Percentiles rank a stretch among this genome's conserved stretches.
Conservation (phyloP, 2,329 filamentous ascomycete genomes). For the Colletotrichum sp. region DNA sequence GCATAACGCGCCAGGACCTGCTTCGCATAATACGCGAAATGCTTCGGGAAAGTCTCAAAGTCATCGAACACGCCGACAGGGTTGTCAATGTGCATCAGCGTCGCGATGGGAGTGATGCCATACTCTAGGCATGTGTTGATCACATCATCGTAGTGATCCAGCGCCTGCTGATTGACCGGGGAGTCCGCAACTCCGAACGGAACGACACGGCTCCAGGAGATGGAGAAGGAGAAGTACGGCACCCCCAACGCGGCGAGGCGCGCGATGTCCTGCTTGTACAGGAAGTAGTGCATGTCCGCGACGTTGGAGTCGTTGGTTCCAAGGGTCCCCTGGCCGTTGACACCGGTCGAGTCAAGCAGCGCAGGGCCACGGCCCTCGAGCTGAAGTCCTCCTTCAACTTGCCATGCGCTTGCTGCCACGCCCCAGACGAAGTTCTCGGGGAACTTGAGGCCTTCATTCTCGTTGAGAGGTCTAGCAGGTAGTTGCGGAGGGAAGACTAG, state of each 20-base stretch:
- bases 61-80: conserved; percentile 32
- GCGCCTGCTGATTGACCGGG: conserved; percentile 54
- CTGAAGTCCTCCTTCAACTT: conserved; percentile 51
- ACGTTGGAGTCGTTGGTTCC: conserved; percentile 34
- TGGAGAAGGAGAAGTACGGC: conserved; percentile 56
- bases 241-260: conserved; percentile 56
- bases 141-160: conserved; percentile 60
- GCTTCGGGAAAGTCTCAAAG: conserved; percentile 43
- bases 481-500: conserved; percentile 36
- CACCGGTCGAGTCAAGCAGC: conserved; percentile 45
- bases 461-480: conserved; percentile 54
- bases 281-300: conserved; percentile 57
- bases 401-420: conserved; percentile 51
- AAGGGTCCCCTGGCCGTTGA: conserved; percentile 13
- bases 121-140: conserved; percentile 54
- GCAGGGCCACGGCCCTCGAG: conserved; percentile 48
- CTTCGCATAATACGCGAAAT: conserved; percentile 59
- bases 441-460: conserved; percentile 58
- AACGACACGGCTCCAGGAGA: conserved; percentile 57
- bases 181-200: conserved; percentile 55
- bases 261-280: conserved; percentile 62
- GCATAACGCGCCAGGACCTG: conserved; percentile 56
- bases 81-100: conserved; percentile 53
- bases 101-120: conserved; percentile 53
- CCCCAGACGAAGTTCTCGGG: conserved; percentile 52